Base-by-base conservation (phyloP, 768 basidiomycete genomes). In the Leccinum arenicola region DNA sequence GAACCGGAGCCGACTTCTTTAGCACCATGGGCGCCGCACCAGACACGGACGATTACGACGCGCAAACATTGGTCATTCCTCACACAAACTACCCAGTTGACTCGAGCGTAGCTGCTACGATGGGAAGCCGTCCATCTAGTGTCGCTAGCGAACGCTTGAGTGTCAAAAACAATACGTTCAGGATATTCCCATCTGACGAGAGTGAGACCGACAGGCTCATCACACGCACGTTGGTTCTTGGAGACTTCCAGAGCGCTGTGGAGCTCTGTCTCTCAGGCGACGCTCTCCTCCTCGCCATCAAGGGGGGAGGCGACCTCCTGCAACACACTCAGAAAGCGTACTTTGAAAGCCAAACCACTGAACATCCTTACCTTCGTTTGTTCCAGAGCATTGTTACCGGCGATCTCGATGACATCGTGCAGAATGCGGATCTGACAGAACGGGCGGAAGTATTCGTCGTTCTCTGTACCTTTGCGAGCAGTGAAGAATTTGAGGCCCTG, bases 361-460 rank as follows among this genome's bases (percentile, higher is more conserved):
- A 83, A 2, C 75, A 89, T 3, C 92, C 95, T 0, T 98, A 96
- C 73, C 84, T 98, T 23, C 90, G 97, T 40, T 82, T 99, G 14
- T 93, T 95, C 84, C 93, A 98, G 70, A 91, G 89, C 14, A 91
- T 99, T 64, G 92, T 96, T 58, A 89, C 89, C 38, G 86, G 93
- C 66, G 97, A 98, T 68, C 84, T 98, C 8, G 81, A 84, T 19
- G 97, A 98, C 71, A 86, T 98, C 53, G 95, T 98, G 9, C 95
- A 97, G 73, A 97, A 98, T 66, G 96, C 95, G 21, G 95, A 98
- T 65, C 72, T 98, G 53, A 79, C 85, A 45, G 95, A 99, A 71
- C 98, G 96, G 96, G 85, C 89, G 59, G 96, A 97, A 73, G 92
- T 95, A 54, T 98, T 98, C 64, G 95, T 96, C 38, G 92, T 99